Conservation (phyloP, 768 basidiomycete species). For the Lepiota subincarnata region DNA sequence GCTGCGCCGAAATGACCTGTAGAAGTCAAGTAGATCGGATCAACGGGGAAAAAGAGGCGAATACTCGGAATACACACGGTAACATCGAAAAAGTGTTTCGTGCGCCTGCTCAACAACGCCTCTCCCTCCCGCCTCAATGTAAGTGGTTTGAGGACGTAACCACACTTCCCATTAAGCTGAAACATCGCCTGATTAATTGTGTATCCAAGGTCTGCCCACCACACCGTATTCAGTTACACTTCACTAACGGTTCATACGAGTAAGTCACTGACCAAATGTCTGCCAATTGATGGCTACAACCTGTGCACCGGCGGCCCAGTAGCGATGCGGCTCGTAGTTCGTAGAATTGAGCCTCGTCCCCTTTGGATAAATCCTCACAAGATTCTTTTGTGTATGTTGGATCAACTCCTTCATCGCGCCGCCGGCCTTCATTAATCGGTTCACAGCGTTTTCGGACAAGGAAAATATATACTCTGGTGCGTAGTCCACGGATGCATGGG, state of each 20-base stretch:
- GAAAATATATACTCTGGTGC: slow-evolving; percentile 89
- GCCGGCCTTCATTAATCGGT: slow-evolving; percentile 66
- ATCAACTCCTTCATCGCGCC: slow-evolving; percentile 58
- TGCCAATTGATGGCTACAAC: slow-evolving; percentile 97
- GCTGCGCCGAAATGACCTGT: slow-evolving; percentile 76
- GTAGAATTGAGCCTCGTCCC: slow-evolving; percentile 76
- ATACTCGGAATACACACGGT: slow-evolving; percentile 35
- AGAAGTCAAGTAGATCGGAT: not conserved
- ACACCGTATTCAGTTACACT: not conserved
- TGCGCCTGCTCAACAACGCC: slow-evolving; percentile 46
- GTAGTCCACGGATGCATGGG: slow-evolving; percentile 65
- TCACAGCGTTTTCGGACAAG: slow-evolving; percentile 79
- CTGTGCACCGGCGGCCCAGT: slow-evolving; percentile 87
- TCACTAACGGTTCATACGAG: not conserved
- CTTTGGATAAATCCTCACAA: slow-evolving; percentile 85
- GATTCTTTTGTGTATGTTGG: slow-evolving; percentile 79
- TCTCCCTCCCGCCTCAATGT: slow-evolving; percentile 67
- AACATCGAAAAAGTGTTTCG: slow-evolving; percentile 60
- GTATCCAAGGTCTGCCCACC: slow-evolving; percentile 71
- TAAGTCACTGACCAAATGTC: slow-evolving; percentile 67
- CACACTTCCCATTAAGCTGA: slow-evolving; percentile 79
- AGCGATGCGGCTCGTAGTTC: slow-evolving; percentile 86
- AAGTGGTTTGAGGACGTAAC: slow-evolving; percentile 87
- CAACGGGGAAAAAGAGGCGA: not conserved
- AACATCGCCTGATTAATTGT: slow-evolving; percentile 97